Percentiles rank a stretch among this genome's conserved stretches.
phyloP scores from a whole-genome alignment of 2,329 filamentous ascomycete genomes.

The Xylaria sp. region DNA sequence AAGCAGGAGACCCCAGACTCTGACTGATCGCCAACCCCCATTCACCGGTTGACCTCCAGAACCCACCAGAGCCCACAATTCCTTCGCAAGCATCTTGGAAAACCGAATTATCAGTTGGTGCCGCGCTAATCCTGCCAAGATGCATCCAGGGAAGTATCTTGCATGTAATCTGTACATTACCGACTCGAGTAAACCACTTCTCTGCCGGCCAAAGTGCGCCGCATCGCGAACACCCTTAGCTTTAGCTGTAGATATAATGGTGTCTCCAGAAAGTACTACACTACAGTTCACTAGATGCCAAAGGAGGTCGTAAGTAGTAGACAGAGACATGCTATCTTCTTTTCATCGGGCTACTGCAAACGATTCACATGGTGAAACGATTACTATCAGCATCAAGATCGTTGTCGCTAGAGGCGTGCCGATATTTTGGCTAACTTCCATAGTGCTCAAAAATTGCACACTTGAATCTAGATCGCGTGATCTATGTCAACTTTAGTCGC shows the following conservation, averaged over 20 bases:
- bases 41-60: conserved; percentile 12
- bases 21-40: conserved; percentile 27
- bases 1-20: conserved; percentile 30
- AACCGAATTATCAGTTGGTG: conserved; percentile 17
- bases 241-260: background rate
- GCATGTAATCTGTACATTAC: conserved; percentile 8
- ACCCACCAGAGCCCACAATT: conserved; percentile 33
- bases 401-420: background rate
- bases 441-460: background rate
- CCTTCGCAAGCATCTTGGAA: conserved; percentile 27
- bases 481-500: conserved; percentile 9
- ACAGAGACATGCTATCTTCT: background rate
- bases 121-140: conserved; percentile 29
- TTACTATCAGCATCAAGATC: conserved; percentile 3
- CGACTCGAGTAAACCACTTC: background rate
- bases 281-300: background rate
- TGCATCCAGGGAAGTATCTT: conserved; percentile 9
- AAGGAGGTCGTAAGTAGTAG: background rate
- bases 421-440: background rate
- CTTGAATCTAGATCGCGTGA: conserved; percentile 23
- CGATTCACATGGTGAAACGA: background rate
- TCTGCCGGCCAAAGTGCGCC: conserved; percentile 9
- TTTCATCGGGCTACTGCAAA: background rate
- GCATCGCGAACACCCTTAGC: background rate
- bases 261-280: background rate